Percentiles rank a stretch among this genome's conserved stretches.
Evolutionary conservation across 257 asterid species (phyloP).

Genomic region (Scutellaria barbata): DNA sequence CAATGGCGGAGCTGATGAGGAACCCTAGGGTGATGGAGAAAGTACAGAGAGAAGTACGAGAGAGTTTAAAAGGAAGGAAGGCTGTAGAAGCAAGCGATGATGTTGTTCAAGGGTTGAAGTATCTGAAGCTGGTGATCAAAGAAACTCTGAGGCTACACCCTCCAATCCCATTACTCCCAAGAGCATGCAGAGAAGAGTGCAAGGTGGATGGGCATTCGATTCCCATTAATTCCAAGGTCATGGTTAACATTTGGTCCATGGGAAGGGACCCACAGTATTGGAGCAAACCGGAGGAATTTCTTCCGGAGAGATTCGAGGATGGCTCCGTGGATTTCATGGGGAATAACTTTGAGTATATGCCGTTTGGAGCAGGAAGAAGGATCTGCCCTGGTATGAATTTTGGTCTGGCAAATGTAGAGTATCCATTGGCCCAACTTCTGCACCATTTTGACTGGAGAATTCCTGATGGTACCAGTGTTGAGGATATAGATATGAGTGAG

Average conservation of each 20-base stretch:
- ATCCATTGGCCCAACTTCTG: conserved; percentile 36
- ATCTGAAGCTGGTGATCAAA: conserved; percentile 40
- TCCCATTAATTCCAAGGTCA: conserved; percentile 34
- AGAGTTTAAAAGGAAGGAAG: conserved; percentile 30
- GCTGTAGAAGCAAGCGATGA: conserved; percentile 25
- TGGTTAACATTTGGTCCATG: conserved; percentile 40
- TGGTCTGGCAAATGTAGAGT: conserved; percentile 32
- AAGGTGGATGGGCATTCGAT: conserved; percentile 35
- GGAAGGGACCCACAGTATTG: conserved; percentile 44
- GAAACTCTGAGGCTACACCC: conserved; percentile 49
- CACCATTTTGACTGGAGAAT: conserved; percentile 44
- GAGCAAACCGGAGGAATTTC: conserved; percentile 35
- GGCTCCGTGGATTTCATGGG: conserved; percentile 36
- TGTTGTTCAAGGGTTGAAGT: background rate
- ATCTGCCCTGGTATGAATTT: conserved; percentile 41
- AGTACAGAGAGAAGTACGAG: conserved; percentile 35
- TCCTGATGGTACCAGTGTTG: conserved; percentile 15
- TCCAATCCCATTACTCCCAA: conserved; percentile 41
- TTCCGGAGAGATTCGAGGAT: conserved; percentile 38
- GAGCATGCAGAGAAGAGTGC: conserved; percentile 41
- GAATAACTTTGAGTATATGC: conserved; percentile 33
- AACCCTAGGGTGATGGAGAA: conserved; percentile 41
- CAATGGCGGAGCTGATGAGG: conserved; percentile 47
- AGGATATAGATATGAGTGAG: conserved; percentile 38
- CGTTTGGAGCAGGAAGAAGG: conserved; percentile 46